Base-by-base conservation (phyloP, 192 early-diverging fungal species). In the Thamnidium elegans region DNA sequence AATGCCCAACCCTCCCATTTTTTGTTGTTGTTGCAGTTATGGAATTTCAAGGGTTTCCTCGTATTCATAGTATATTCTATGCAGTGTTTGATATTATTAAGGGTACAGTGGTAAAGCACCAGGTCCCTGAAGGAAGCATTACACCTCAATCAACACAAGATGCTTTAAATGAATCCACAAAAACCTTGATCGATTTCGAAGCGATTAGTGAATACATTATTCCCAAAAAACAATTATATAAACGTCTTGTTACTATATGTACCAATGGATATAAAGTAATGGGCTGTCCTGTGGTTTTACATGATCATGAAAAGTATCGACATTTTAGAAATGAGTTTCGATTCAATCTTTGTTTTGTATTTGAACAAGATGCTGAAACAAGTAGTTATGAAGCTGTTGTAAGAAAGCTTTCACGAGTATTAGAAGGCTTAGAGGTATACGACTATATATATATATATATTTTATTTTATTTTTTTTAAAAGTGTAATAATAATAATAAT, bases 311-410 rank as follows among this genome's bases (percentile, higher is more conserved):
- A 26, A 70, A 68, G 14, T 53, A 79, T 50, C 77, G 85, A 48
- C 92, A 94, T 63, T 74, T 78, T 54, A 79, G 97, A 20, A 96
- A 95, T 74, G 87, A 83, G 31, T 78, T 96, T 52, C 81, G 94
- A 26, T 99, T 95, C 79, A 99, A 99, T 75, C 79, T 96, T 50
- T 90, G 92, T 59, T 97, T 99, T 85, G 90, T 94, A 11, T 97
- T 99, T 81, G 91, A 94, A 54, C 85, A 83, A 45, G 74, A 83
- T 17, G 92, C 90, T 1, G 87, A 94, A 47, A 92, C 89, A 30
- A 78, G 77, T 32, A 86, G 87, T 44, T 97, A 94, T 59, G 92
- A 95, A 53, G 89, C 93, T 43, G 86, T 97, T 39, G 94, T 97
- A 0, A 74, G 87, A 36, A 94, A 96, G 53, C 82, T 99, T 47